These are phyloP conservation scores for Wilhelminamyces savonicus DNA, from an alignment of 805 yeast genomes.

Conservation along the genomic window DNA sequence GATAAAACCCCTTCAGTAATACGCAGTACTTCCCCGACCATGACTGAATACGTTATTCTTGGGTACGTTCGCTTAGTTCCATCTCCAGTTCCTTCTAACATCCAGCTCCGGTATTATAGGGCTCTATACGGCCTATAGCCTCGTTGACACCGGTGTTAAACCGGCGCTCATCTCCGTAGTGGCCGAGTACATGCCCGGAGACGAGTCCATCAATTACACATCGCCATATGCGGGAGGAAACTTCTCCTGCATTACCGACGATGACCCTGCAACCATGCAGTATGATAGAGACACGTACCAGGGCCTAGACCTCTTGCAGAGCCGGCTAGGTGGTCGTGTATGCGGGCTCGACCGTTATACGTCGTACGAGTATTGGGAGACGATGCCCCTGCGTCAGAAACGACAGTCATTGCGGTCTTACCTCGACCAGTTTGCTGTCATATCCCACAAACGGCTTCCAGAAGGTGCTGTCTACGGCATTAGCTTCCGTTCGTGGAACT, in stretches of 20 bases:
- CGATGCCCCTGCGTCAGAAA: constrained; percentile 39
- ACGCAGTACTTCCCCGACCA: too few relatives aligned
- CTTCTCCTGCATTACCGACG: constrained; percentile 47
- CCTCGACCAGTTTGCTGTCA: constrained; percentile 38
- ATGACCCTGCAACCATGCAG: constrained; percentile 36
- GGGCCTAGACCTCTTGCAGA: constrained; percentile 37
- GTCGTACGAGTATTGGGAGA: constrained; percentile 59
- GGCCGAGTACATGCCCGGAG: constrained; percentile 73
- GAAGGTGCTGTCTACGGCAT: constrained; percentile 53
- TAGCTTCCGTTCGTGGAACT: constrained; percentile 55
- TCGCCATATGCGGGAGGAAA: constrained; percentile 68
- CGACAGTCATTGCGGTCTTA: constrained; percentile 43
- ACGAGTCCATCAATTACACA: constrained; percentile 64
- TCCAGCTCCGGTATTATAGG: neutral
- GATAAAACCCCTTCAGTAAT: too few relatives aligned
- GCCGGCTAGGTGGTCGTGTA: constrained; percentile 42
- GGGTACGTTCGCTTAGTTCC: constrained; percentile 18
- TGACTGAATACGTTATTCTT: constrained; percentile 18
- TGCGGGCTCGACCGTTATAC: constrained; percentile 51
- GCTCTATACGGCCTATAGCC: neutral
- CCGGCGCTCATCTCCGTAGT: neutral
- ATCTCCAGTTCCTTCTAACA: neutral
- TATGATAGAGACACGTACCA: constrained; percentile 56
- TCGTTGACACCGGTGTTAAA: neutral
- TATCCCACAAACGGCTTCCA: constrained; percentile 39